Evolutionary conservation across 176 grass and related monocot genomes (phyloP), one percentile per base, ranked within the genome.

Genomic region (Aegilops bicornis): DNA sequence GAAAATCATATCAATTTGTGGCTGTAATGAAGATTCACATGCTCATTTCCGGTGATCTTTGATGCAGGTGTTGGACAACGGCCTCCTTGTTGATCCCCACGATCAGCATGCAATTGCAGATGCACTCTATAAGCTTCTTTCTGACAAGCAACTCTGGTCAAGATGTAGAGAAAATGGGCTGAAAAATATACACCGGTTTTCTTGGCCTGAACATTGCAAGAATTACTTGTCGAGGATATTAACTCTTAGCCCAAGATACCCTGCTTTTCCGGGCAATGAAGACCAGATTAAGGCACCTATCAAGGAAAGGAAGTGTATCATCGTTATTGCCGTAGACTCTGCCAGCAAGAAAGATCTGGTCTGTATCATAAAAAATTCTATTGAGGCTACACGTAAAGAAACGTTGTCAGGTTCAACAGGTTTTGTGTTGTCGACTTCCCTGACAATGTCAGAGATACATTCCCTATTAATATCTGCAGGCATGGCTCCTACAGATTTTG

Each of bases 171-270:
- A 92, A 45, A 95, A 95, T 85, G 93, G 90, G 23, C 64, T 88
- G 86, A 88, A 85, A 80, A 95, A 95, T 83, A 95, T 92, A 52
- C 93, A 92, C 65, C 90, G 87, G 47, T 95, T 95, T 81, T 95
- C 90, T 0, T 95, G 93, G 93, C 90, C 90, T 82, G 93, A 92
- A 81, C 93, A 95, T 82, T 95, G 93, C 86, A 92, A 90, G 77
- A 95, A 92, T 58, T 95, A 92, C 59, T 83, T 95, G 77, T 88
- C 93, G 73, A 88, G 90, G 80, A 68, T 95, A 85, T 82, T 85
- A 85, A 88, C 78, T 50, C 90, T 88, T 77, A 83, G 90, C 15
- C 82, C 86, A 72, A 92, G 69, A 31, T 79, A 29, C 68, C 79
- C 79, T 69, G 69, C 74, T 70, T 91, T 86, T 73, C 33, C 24